Evolutionary conservation across 2,329 filamentous ascomycete species (phyloP).

Genomic region (Trichoderma harzianum): DNA sequence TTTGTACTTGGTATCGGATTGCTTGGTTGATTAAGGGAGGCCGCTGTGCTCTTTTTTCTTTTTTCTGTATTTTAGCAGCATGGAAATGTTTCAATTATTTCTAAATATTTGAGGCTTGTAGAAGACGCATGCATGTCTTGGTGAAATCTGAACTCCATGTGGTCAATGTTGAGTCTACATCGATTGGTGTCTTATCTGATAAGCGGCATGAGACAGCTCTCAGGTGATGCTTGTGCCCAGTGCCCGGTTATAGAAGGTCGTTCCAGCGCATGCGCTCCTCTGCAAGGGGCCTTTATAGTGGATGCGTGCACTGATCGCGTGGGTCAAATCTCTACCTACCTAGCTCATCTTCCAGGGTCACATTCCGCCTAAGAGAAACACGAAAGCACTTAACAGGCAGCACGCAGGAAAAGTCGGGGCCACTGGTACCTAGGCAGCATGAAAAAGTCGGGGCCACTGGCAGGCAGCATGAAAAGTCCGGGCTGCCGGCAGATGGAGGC

Average conservation of each 20-base stretch:
- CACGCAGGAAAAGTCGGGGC: neutral
- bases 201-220: neutral
- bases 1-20: neutral
- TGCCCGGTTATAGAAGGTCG: neutral
- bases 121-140: neutral
- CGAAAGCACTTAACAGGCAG: neutral
- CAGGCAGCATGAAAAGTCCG: neutral
- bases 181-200: neutral
- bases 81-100: neutral
- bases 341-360: slow-evolving; percentile 6
- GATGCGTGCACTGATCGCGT: slow-evolving; percentile 10
- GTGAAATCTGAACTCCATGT: neutral
- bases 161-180: neutral
- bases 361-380: neutral
- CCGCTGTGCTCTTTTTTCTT: neutral
- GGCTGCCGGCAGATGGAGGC: neutral
- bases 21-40: neutral
- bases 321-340: neutral
- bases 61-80: neutral
- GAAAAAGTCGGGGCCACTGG: neutral
- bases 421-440: neutral
- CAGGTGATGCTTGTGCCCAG: neutral
- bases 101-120: neutral
- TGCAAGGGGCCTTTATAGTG: slow-evolving; percentile 7
- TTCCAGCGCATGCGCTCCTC: neutral